Evolutionary conservation across 352 stramenopile species (phyloP).

Genomic region (Phytophthora citricola): DNA sequence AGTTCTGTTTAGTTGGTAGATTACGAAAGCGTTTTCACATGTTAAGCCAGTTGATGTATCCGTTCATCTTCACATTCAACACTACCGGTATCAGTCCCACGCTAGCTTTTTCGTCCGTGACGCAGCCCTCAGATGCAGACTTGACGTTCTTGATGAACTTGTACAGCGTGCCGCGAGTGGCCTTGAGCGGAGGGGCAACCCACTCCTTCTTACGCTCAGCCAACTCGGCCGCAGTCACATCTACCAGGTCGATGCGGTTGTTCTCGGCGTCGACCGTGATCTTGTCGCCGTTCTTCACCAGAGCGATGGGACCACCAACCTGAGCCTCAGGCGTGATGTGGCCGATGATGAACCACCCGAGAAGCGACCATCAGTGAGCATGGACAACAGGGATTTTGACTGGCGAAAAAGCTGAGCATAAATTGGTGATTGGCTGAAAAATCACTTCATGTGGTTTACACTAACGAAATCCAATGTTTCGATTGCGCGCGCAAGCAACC

Average conservation of each 20-base stretch:
- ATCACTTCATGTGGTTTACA: no score
- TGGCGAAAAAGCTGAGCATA: no score
- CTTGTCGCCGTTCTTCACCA: slow-evolving; percentile 96
- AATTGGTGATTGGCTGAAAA: no score
- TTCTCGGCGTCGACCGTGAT: slow-evolving; percentile 96
- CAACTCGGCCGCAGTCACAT: slow-evolving; percentile 87
- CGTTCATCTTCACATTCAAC: slow-evolving; percentile 5
- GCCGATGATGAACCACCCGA: slow-evolving; percentile 99
- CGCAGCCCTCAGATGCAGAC: slow-evolving; percentile 97
- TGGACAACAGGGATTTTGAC: slow-evolving; percentile 12
- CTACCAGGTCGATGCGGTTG: slow-evolving; percentile 94
- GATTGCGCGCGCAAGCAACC: no score
- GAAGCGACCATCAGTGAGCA: slow-evolving; percentile 98
- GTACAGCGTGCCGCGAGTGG: slow-evolving; percentile 96
- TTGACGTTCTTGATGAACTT: slow-evolving; percentile 99
- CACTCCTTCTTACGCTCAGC: slow-evolving; percentile 90
- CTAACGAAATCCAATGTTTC: no score
- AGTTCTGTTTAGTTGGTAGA: slow-evolving; percentile 7
- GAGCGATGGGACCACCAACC: slow-evolving; percentile 96
- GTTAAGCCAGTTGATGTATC: slow-evolving; percentile 9
- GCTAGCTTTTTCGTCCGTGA: slow-evolving; percentile 95
- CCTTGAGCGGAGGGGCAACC: slow-evolving; percentile 93
- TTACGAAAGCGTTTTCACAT: slow-evolving; percentile 23
- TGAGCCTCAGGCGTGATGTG: slow-evolving; percentile 99
- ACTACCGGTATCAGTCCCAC: not conserved